phyloP scores from a whole-genome alignment of 306 rosid genomes.

The Begonia fuchsioides region DNA sequence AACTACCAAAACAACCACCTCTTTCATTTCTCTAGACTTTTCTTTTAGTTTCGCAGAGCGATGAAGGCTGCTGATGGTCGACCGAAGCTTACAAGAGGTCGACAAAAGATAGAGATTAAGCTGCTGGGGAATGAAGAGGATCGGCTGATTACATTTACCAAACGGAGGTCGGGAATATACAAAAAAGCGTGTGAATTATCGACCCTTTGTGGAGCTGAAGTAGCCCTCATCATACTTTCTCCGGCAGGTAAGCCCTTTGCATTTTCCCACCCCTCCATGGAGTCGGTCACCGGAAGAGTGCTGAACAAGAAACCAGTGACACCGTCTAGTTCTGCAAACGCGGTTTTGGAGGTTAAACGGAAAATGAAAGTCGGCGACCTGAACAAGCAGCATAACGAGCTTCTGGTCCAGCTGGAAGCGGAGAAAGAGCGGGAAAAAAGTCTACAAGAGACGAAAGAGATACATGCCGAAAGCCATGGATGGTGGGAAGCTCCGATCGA shows the following conservation, averaged over 20 bases:
- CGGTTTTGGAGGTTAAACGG: conserved; percentile 10
- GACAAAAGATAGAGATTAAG: conserved; percentile 26
- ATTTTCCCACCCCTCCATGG: conserved; percentile 17
- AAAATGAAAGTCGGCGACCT: conserved; percentile 10
- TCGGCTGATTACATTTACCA: conserved; percentile 18
- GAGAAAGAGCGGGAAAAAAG: conserved; percentile 8
- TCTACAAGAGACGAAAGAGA: background rate
- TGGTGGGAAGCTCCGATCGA: conserved; percentile 26
- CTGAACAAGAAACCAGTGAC: background rate
- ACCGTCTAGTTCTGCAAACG: background rate
- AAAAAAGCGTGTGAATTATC: conserved; percentile 20
- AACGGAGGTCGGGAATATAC: conserved; percentile 17
- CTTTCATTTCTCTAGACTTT: no score
- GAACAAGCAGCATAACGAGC: conserved; percentile 8
- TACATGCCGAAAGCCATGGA: background rate
- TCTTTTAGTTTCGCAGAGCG: no score
- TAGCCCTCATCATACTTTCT: conserved; percentile 16
- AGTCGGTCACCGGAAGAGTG: conserved; percentile 7
- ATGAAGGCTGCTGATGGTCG: no score
- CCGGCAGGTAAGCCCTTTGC: conserved; percentile 26
- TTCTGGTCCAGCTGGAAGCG: conserved; percentile 3
- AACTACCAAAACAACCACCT: no score
- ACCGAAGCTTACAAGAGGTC: conserved; percentile 19
- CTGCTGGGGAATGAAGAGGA: conserved; percentile 18
- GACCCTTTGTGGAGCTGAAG: conserved; percentile 22